A percentile compares a stretch with the other conserved stretches of the same genome.
Evolutionary conservation across 768 basidiomycete species (phyloP).

Genomic region (Xanthoconium stramineum): DNA sequence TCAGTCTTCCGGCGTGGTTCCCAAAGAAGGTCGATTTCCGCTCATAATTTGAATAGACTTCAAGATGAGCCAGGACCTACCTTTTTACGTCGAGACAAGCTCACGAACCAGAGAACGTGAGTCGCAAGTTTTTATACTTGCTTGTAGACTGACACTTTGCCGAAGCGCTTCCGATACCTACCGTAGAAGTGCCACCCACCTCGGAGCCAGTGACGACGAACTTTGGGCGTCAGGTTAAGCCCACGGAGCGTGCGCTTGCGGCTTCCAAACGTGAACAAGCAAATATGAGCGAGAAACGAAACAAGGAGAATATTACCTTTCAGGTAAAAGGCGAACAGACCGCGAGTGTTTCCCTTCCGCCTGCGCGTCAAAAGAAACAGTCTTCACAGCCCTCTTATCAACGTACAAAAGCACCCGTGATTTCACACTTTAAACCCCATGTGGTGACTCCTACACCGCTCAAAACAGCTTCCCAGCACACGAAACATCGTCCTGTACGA

Average conservation of each 20-base stretch:
- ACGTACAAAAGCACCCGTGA: background rate
- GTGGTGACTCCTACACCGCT: background rate
- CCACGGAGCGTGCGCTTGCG: slow-evolving; percentile 16
- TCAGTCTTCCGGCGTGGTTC: slow-evolving; percentile 8
- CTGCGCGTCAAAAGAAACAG: background rate
- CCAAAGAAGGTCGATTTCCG: background rate
- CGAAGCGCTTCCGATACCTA: slow-evolving; percentile 13
- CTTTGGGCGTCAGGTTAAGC: slow-evolving; percentile 25
- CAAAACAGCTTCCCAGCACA: background rate
- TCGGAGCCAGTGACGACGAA: slow-evolving; percentile 15
- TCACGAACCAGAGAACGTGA: slow-evolving; percentile 27
- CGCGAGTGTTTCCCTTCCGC: background rate
- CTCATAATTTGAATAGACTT: slow-evolving; percentile 19
- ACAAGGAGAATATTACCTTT: slow-evolving; percentile 1
- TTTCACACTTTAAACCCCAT: background rate
- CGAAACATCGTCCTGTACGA: background rate
- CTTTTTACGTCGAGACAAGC: slow-evolving; percentile 26
- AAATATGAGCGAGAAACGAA: background rate
- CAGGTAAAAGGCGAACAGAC: background rate
- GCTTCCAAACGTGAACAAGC: slow-evolving; percentile 1
- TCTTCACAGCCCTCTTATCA: background rate
- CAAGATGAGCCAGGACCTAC: slow-evolving; percentile 30
- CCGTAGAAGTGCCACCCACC: slow-evolving; percentile 1
- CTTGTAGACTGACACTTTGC: slow-evolving; percentile 1
- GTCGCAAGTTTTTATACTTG: background rate